Evolutionary conservation across 768 basidiomycete genomes (phyloP).

Genomic region (Rhizopogon vesiculosus): DNA sequence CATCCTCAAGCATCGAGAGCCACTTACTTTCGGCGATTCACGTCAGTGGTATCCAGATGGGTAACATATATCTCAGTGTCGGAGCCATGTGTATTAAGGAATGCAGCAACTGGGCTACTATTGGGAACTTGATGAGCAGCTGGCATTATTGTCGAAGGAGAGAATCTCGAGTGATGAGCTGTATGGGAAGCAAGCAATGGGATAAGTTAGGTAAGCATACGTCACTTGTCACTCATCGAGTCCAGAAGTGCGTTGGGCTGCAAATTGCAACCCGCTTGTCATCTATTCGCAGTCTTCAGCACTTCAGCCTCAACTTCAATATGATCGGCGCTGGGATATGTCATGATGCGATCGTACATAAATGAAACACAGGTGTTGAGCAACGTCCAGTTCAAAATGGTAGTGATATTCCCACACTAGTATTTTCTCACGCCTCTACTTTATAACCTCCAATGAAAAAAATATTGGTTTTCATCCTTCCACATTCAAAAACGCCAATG

Average conservation of each 20-base stretch:
- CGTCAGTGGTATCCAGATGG: slow-evolving; percentile 18
- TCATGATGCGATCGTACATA: not conserved
- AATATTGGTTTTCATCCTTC: slow-evolving; percentile 31
- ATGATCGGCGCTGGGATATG: too few species aligned
- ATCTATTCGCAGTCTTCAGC: too few species aligned
- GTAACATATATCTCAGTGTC: slow-evolving; percentile 25
- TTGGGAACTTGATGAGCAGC: slow-evolving; percentile 19
- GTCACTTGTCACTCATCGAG: not conserved
- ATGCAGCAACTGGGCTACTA: slow-evolving; percentile 18
- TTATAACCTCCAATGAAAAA: slow-evolving; percentile 3
- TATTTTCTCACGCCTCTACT: slow-evolving; percentile 10
- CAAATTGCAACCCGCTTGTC: not conserved
- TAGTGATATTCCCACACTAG: not conserved
- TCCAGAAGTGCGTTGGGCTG: not conserved
- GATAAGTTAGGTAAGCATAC: slow-evolving; percentile 1
- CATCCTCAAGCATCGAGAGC: not conserved
- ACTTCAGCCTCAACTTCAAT: too few species aligned
- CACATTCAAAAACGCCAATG: slow-evolving; percentile 46
- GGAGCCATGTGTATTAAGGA: slow-evolving; percentile 13
- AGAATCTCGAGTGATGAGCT: not conserved
- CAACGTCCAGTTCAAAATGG: not conserved
- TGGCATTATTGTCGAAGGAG: slow-evolving; percentile 15
- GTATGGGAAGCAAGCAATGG: not conserved
- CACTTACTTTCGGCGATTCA: slow-evolving; percentile 21
- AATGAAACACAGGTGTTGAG: not conserved